Evolutionary conservation across 73 alveolate species (phyloP), one percentile per base, ranked within the genome.

Genomic region (Loxodes magnus): DNA sequence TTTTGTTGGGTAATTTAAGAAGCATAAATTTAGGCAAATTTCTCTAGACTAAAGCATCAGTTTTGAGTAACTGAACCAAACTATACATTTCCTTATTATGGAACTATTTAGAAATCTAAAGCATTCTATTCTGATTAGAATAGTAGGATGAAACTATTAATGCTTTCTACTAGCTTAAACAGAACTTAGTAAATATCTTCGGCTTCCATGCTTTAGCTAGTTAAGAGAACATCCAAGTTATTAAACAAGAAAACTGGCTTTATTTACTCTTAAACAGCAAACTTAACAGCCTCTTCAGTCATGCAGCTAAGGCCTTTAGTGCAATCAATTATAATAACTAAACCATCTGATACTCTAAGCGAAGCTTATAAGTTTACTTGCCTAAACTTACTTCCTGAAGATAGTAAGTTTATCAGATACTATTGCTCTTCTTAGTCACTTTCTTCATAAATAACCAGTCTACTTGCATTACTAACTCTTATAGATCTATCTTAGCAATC

Each of bases 271-370:
- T 84, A 94, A 79, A 79, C 84, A 33, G 96, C 93, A 56, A 84
- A 85, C 50, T 92, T 79, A 20, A 92, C 71, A n/a, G 85, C 99
- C 46, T 95, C 84, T 51, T 77, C 76, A 0, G 99, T 88, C 63
- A 88, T 71, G 5, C 90, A 72, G 28, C 92, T 74, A n/a, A 92
- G 83, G 42, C 99, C 99, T 66, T 92, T 97, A 15, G 81, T 61
- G 15, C 74, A 94, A 74, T 92, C 99, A 2, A 92, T 83, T 12
- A 92, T 48, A 4, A 92, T 94, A 41, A 92, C 27, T 7, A 96
- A 97, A 7, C 99, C 99, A 69, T 92, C 99, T 4, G 93, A 81
- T 46, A 92, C 65, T 50, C 96, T 71, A 20, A 92, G 77, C 6
- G 99, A 95, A 29, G 96, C 70, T n/a, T n/a, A n/a, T n/a, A n/a